Percentiles rank a stretch among this genome's conserved stretches.
phyloP scores from a whole-genome alignment of 257 asterid species.

The Cordia subcordata region DNA sequence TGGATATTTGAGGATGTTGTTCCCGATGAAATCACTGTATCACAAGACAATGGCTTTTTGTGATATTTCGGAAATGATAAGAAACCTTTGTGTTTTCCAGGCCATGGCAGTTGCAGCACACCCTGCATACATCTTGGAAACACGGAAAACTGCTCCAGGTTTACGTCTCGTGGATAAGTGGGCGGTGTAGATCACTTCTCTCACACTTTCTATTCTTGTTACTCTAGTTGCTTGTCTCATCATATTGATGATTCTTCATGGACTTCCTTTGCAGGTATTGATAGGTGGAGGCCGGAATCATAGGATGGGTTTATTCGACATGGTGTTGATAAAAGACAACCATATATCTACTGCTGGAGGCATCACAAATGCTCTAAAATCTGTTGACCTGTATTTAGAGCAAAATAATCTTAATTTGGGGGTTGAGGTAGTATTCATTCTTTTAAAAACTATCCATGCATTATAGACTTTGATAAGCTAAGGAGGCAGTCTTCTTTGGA shows the following conservation, averaged over 20 bases:
- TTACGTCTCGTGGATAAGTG: slow-evolving; percentile 96
- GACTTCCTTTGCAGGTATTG: slow-evolving; percentile 48
- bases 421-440: slow-evolving; percentile 60
- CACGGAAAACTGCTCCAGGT: slow-evolving; percentile 96
- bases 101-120: slow-evolving; percentile 96
- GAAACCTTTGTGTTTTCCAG: slow-evolving; percentile 29
- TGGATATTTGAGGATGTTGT: too few relatives aligned
- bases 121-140: slow-evolving; percentile 84
- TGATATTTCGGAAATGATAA: background rate
- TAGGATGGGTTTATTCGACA: slow-evolving; percentile 94
- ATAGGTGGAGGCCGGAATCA: slow-evolving; percentile 96
- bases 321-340: slow-evolving; percentile 98
- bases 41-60: too few relatives aligned
- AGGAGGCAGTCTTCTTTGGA: too few relatives aligned
- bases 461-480: too few relatives aligned
- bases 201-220: slow-evolving; percentile 9
- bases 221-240: background rate
- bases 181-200: slow-evolving; percentile 79
- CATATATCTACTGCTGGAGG: slow-evolving; percentile 95
- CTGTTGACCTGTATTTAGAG: slow-evolving; percentile 70
- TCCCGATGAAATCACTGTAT: too few relatives aligned
- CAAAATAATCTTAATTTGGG: slow-evolving; percentile 75
- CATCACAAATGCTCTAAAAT: slow-evolving; percentile 61
- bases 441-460: too few relatives aligned
- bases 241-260: slow-evolving; percentile 7